A percentile compares a stretch with the other conserved stretches of the same genome.
These are phyloP conservation scores for Paracorniculantispora psalliotae DNA, from an alignment of 2,329 filamentous ascomycete genomes.

Conservation along the genomic window DNA sequence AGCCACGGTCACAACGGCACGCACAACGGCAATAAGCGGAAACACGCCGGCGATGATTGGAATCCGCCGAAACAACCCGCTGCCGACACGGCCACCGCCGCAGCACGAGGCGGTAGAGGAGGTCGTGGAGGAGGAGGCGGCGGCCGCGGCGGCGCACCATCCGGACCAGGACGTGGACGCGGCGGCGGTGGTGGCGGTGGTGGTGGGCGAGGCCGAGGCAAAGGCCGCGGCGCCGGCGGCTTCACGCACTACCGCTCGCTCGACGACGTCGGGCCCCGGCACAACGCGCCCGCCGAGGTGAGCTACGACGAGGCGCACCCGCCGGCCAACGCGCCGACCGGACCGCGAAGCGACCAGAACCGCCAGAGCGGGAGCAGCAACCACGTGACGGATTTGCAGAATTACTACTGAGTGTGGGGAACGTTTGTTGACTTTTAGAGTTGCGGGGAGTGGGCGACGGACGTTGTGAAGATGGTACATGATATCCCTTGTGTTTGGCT, in stretches of 20 bases:
- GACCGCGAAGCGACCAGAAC: constrained; percentile 15
- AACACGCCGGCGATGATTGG: constrained; percentile 47
- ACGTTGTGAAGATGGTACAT: neutral
- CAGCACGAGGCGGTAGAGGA: constrained; percentile 21
- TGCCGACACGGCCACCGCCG: neutral
- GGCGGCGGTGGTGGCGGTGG: constrained; percentile 33
- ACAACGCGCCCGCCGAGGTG: constrained; percentile 39
- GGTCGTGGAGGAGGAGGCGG: constrained; percentile 24
- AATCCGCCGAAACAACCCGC: constrained; percentile 24
- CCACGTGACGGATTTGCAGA: constrained; percentile 33
- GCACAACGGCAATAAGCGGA: constrained; percentile 57
- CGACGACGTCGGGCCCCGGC: constrained; percentile 56
- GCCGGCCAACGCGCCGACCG: constrained; percentile 21
- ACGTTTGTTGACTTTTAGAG: too few species aligned
- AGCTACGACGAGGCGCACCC: constrained; percentile 42
- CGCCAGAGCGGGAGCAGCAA: constrained; percentile 11
- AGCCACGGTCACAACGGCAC: constrained; percentile 43
- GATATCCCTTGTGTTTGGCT: constrained; percentile 1
- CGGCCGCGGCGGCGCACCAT: constrained; percentile 29
- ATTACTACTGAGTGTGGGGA: constrained; percentile 32
- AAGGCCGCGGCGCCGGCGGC: constrained; percentile 43
- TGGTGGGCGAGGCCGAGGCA: constrained; percentile 34
- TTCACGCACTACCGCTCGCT: constrained; percentile 59
- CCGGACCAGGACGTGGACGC: constrained; percentile 28
- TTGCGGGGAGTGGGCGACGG: too few species aligned